Conservation (phyloP, 148 eudicot genomes). For the Cornus kousa region DNA sequence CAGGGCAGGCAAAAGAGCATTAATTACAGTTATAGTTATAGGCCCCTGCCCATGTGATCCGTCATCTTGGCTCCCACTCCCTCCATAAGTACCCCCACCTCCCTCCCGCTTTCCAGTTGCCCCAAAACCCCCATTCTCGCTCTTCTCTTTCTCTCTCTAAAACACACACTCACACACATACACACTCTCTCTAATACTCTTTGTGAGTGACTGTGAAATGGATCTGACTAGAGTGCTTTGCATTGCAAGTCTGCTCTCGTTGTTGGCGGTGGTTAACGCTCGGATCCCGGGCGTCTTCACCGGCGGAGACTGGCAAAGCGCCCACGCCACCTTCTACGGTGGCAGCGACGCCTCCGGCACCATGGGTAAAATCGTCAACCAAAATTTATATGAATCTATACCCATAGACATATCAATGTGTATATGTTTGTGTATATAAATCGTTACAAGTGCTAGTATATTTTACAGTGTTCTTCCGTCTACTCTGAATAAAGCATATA, state of each 20-base stretch:
- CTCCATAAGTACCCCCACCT: constrained; percentile 16
- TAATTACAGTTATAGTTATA: neutral
- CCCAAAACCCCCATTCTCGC: constrained; percentile 3
- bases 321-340: constrained; percentile 82
- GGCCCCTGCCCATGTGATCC: neutral
- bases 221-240: constrained; percentile 1
- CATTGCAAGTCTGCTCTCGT: constrained; percentile 29
- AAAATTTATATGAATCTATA: neutral
- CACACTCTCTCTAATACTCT: neutral
- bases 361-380: constrained; percentile 37
- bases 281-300: constrained; percentile 52
- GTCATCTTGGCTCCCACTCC: neutral
- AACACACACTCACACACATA: neutral
- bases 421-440: neutral
- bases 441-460: neutral
- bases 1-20: neutral
- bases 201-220: constrained; percentile 8
- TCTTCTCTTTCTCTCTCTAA: neutral
- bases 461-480: neutral
- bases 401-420: neutral
- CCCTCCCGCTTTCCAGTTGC: constrained; percentile 16
- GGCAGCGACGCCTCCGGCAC: constrained; percentile 74
- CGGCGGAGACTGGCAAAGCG: constrained; percentile 56
- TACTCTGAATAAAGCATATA: no score
- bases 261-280: constrained; percentile 25